A percentile compares a stretch with the other conserved stretches of the same genome.
Evolutionary conservation across 129 eudicot species (phyloP).

Genomic region (Artemisia tridentata): DNA sequence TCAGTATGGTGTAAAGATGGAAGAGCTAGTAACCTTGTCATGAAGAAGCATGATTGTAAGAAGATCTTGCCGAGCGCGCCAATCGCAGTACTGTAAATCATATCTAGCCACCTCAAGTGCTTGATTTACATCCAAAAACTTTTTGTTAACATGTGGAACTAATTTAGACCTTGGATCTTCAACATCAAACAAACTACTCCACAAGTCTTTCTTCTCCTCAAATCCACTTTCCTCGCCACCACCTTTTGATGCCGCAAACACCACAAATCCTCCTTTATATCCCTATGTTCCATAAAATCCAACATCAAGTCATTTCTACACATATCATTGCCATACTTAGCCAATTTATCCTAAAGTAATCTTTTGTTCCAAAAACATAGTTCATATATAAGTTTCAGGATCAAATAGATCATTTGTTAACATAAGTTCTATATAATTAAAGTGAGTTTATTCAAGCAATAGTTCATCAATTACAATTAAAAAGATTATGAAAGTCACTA

Average conservation of each 20-base stretch:
- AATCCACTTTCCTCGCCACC: conserved; percentile 53
- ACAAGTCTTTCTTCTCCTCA: conserved; percentile 53
- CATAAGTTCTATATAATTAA: not conserved
- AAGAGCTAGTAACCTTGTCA: conserved; percentile 55
- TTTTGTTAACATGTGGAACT: conserved; percentile 54
- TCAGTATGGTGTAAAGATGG: conserved; percentile 1
- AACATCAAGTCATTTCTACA: not conserved
- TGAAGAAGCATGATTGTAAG: conserved; percentile 80
- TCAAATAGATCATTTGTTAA: conserved; percentile 3
- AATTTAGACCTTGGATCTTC: conserved; percentile 70
- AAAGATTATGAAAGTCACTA: too few relatives aligned
- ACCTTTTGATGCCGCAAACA: conserved; percentile 46
- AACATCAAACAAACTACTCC: conserved; percentile 60
- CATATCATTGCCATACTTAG: not conserved
- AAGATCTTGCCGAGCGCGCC: conserved; percentile 90
- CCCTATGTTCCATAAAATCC: conserved; percentile 14
- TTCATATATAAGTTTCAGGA: conserved; percentile 2
- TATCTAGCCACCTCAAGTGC: conserved; percentile 86
- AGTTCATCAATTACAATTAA: not conserved
- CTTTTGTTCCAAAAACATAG: not conserved
- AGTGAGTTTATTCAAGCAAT: not conserved
- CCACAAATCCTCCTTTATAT: conserved; percentile 45
- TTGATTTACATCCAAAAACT: conserved; percentile 75
- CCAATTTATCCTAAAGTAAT: not conserved
- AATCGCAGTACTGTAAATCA: conserved; percentile 82